A percentile compares a stretch with the other conserved stretches of the same genome.
Conservation (phyloP, 2,329 filamentous ascomycete species). For the Allantophomopsis cytisporea region DNA sequence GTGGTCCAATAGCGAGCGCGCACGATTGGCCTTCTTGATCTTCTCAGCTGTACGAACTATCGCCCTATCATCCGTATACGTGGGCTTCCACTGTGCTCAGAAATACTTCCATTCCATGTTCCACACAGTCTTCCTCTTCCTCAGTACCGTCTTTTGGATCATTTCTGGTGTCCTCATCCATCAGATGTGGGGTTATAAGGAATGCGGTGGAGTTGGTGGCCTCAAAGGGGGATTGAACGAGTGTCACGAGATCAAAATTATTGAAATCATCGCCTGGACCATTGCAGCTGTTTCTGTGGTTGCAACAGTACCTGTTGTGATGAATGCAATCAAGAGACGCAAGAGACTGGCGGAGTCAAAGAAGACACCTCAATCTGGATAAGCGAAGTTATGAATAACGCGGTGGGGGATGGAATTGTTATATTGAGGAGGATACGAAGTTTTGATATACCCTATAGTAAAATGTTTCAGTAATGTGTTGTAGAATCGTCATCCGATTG, state of each 20-base stretch:
- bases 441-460: no score
- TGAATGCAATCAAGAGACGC: conserved; percentile 7
- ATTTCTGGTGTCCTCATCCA: conserved; percentile 8
- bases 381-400: no score
- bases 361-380: conserved; percentile 5
- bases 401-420: no score
- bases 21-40: conserved; percentile 6
- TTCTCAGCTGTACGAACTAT: conserved; percentile 7
- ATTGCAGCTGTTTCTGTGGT: conserved; percentile 3
- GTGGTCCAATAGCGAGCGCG: conserved; percentile 5
- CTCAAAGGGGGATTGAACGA: conserved; percentile 7
- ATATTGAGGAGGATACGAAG: no score
- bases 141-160: conserved; percentile 8
- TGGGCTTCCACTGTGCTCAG: conserved; percentile 6
- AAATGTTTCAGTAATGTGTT: no score
- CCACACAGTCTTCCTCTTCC: conserved; percentile 7
- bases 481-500: no score
- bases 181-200: conserved; percentile 7
- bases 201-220: conserved; percentile 5
- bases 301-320: conserved; percentile 5
- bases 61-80: conserved; percentile 6
- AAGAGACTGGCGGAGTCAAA: conserved; percentile 4
- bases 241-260: conserved; percentile 9
- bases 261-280: conserved; percentile 8
- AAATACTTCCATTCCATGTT: conserved; percentile 9